Evolutionary conservation across 495 filamentous ascomycete species (phyloP).

Genomic region (Sabuloglossum arenarium): DNA sequence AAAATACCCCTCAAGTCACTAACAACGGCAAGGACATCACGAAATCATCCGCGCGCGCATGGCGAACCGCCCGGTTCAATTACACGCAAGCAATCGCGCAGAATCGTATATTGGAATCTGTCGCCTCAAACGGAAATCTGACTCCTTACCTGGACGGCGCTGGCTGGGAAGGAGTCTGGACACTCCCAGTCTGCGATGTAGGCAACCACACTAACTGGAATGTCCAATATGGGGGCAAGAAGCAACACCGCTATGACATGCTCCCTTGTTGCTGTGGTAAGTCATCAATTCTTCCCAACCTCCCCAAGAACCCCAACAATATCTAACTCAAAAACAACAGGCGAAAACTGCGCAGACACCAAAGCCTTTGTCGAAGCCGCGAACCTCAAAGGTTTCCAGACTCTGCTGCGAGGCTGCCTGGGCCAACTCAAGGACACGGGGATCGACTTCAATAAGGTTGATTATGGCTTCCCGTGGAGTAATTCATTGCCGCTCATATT

Average conservation of each 20-base stretch:
- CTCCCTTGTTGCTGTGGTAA: conserved; percentile 6
- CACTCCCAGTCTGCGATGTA: conserved; percentile 3
- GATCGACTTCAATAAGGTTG: conserved; percentile 3
- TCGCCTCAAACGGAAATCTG: conserved; percentile 3
- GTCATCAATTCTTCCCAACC: background rate
- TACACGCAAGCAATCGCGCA: conserved; percentile 1
- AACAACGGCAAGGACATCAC: background rate
- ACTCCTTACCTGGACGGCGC: conserved; percentile 4
- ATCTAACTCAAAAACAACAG: background rate
- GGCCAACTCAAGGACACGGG: conserved; percentile 2
- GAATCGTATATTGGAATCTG: background rate
- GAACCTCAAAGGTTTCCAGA: conserved; percentile 5
- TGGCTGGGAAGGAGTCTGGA: conserved; percentile 6
- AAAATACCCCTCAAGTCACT: background rate
- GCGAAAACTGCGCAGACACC: conserved; percentile 4
- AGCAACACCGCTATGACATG: conserved; percentile 4
- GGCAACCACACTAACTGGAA: conserved; percentile 5
- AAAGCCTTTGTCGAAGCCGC: conserved; percentile 4
- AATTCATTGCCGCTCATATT: background rate
- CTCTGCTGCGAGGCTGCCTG: conserved; percentile 4
- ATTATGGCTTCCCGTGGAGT: conserved; percentile 5
- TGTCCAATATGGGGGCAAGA: conserved; percentile 1
- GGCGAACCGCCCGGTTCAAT: conserved; percentile 1
- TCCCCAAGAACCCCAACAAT: background rate
- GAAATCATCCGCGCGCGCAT: conserved; percentile 1